A percentile compares a stretch with the other conserved stretches of the same genome.
phyloP scores from a whole-genome alignment of 148 eudicot genomes.

The Gaultheria prostrata region DNA sequence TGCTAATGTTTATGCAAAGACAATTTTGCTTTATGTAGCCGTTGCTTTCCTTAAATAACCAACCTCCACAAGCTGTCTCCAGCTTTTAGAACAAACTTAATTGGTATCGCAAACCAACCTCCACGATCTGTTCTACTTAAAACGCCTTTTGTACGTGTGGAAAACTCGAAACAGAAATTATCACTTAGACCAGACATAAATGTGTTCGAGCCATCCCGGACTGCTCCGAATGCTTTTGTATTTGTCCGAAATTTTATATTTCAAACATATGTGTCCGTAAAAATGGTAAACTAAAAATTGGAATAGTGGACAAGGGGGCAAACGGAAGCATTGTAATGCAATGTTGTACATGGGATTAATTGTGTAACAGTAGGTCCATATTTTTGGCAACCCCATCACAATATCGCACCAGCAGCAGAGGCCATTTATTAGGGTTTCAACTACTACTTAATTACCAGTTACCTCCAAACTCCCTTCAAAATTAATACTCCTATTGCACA shows the following conservation, averaged over 20 bases:
- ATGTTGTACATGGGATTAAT: too few species aligned
- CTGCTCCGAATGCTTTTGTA: not conserved
- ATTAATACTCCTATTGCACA: not conserved
- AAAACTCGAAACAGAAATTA: not conserved
- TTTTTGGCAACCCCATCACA: not conserved
- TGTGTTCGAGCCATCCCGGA: too few species aligned
- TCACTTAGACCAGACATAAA: too few species aligned
- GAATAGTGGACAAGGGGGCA: not conserved
- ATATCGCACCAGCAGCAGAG: not conserved
- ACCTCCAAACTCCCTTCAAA: not conserved
- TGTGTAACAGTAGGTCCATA: too few species aligned
- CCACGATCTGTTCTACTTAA: not conserved
- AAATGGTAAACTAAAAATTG: not conserved
- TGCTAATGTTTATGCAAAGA: too few species aligned
- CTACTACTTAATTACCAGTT: not conserved
- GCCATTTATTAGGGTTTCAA: conserved; percentile 14
- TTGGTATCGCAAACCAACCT: not conserved
- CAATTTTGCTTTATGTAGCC: too few species aligned
- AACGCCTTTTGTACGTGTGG: not conserved
- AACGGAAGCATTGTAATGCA: not conserved
- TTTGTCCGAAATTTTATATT: too few species aligned
- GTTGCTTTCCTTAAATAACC: too few species aligned
- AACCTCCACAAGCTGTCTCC: too few species aligned
- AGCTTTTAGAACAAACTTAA: too few species aligned
- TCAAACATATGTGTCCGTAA: too few species aligned